Conservation (phyloP, 2,329 filamentous ascomycete species). For the Podosphaera aphanis region DNA sequence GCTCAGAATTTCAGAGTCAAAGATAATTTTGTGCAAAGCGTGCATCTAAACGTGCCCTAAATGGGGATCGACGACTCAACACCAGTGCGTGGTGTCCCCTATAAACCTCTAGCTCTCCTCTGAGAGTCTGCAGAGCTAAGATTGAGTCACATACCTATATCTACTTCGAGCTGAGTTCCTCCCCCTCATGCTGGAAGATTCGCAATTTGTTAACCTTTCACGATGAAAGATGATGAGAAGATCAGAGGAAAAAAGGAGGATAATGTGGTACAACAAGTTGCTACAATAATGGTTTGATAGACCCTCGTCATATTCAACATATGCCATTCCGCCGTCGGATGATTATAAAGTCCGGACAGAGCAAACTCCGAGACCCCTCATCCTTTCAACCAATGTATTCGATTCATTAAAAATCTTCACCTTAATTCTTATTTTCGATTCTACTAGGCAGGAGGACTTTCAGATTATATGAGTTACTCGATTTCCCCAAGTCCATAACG, state of each 20-base stretch:
- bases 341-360: not conserved
- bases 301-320: not conserved
- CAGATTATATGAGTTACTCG: not conserved
- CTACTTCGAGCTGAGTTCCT: not conserved
- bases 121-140: constrained; percentile 4
- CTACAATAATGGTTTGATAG: not conserved
- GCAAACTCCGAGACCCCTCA: not conserved
- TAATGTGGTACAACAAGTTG: not conserved
- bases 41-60: no score
- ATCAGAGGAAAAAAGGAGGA: not conserved
- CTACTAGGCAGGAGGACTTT: not conserved
- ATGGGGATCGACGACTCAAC: constrained; percentile 2
- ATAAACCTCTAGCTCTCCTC: constrained; percentile 4
- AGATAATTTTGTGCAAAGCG: no score
- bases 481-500: not conserved
- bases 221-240: constrained; percentile 19
- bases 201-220: constrained; percentile 1
- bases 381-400: not conserved
- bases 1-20: no score
- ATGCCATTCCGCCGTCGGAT: not conserved
- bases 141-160: constrained; percentile 1
- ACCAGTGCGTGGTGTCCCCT: constrained; percentile 3
- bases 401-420: not conserved
- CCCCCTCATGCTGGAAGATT: not conserved
- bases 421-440: not conserved